Percentiles rank a stretch among this genome's conserved stretches.
Conservation (phyloP, 192 early-diverging fungal species). For the Backusella tuberculispora region DNA sequence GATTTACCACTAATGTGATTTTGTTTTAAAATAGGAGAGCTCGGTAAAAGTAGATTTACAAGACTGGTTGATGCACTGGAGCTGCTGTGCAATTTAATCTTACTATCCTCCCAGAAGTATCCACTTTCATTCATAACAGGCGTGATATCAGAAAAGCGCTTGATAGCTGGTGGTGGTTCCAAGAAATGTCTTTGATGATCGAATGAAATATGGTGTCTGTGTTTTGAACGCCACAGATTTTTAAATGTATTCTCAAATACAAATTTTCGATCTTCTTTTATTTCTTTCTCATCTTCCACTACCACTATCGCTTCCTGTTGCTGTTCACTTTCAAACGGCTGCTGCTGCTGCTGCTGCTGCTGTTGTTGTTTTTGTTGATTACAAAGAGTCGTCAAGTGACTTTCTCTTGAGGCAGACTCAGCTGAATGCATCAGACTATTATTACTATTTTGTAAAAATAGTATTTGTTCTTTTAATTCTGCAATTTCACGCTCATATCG, state of each 20-base stretch:
- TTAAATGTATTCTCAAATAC: slow-evolving; percentile 14
- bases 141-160: slow-evolving; percentile 1
- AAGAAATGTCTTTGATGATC: slow-evolving; percentile 6
- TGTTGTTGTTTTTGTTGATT: not conserved
- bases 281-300: not conserved
- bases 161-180: not conserved
- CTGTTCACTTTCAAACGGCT: not conserved
- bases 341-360: not conserved
- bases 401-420: not conserved
- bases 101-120: not conserved
- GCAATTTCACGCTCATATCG: slow-evolving; percentile 1
- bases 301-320: not conserved
- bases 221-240: not conserved
- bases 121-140: not conserved
- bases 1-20: not conserved
- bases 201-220: not conserved
- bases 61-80: not conserved
- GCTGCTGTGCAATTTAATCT: slow-evolving; percentile 9
- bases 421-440: not conserved
- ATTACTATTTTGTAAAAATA: not conserved
- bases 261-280: slow-evolving; percentile 13
- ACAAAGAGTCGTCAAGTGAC: not conserved
- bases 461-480: slow-evolving; percentile 1
- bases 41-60: not conserved
- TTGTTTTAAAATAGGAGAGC: not conserved